Evolutionary conservation across 495 filamentous ascomycete genomes (phyloP).

Genomic region (Barbatosphaeria neglecta): DNA sequence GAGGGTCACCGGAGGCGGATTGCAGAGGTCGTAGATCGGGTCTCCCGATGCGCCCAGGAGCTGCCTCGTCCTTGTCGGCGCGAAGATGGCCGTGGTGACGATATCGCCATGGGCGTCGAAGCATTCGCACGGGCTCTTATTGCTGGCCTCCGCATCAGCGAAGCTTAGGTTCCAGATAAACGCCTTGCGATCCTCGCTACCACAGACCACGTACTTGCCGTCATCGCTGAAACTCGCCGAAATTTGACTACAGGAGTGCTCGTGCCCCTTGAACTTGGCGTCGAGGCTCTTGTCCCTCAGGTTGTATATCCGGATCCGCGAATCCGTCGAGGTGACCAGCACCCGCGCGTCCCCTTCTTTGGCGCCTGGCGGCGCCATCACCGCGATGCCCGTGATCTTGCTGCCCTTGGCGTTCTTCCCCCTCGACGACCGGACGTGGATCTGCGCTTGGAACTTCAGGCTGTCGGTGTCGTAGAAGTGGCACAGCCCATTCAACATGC

Average conservation of each 20-base stretch:
- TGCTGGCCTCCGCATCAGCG: constrained; percentile 48
- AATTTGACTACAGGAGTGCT: constrained; percentile 88
- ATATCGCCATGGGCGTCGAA: constrained; percentile 85
- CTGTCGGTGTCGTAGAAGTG: constrained; percentile 94
- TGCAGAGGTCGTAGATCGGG: constrained; percentile 91
- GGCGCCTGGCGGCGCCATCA: constrained; percentile 30
- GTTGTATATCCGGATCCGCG: constrained; percentile 83
- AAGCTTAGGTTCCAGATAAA: constrained; percentile 75
- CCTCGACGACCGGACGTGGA: constrained; percentile 79
- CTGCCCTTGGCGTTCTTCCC: constrained; percentile 92
- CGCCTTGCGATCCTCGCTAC: constrained; percentile 78
- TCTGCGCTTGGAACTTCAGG: constrained; percentile 67
- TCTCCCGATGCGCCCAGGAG: constrained; percentile 72
- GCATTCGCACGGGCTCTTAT: constrained; percentile 70
- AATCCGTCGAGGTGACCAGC: constrained; percentile 91
- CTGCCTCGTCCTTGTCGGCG: constrained; percentile 67
- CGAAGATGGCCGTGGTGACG: constrained; percentile 77
- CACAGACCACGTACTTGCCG: constrained; percentile 77
- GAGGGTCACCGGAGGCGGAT: constrained; percentile 84
- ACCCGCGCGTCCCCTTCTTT: constrained; percentile 64
- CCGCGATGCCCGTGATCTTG: constrained; percentile 92
- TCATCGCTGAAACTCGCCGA: constrained; percentile 83
- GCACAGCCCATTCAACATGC: constrained; percentile 74
- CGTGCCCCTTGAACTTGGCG: constrained; percentile 84
- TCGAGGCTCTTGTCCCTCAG: constrained; percentile 72